Percentiles rank a stretch among this genome's conserved stretches.
These are phyloP conservation scores for Plantago coronopus DNA, from an alignment of 305 asterid species.

Conservation along the genomic window DNA sequence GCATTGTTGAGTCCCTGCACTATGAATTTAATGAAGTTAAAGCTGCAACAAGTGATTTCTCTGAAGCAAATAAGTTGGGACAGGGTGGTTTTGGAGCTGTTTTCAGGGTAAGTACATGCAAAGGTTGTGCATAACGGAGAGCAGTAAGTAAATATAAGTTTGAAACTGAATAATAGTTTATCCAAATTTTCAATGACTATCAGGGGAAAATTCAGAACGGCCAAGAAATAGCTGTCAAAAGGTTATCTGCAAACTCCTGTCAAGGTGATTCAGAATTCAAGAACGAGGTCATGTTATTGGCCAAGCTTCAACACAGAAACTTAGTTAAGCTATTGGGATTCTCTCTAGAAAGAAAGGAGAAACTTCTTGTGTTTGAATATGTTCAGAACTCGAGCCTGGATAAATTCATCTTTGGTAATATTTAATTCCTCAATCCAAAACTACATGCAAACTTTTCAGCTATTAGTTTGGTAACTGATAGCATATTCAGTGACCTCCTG, in stretches of 20 bases:
- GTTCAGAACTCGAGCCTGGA: constrained; percentile 35
- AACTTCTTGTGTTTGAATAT: constrained; percentile 34
- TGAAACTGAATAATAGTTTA: too few relatives aligned
- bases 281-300: constrained; percentile 38
- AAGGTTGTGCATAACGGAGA: neutral
- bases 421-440: neutral
- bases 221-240: constrained; percentile 34
- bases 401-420: constrained; percentile 35
- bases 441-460: neutral
- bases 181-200: neutral
- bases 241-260: constrained; percentile 31
- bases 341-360: constrained; percentile 30
- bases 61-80: constrained; percentile 27
- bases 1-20: constrained; percentile 23
- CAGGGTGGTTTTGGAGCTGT: constrained; percentile 53
- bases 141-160: neutral
- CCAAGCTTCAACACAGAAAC: constrained; percentile 40
- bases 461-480: constrained; percentile 4
- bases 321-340: constrained; percentile 37
- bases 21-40: constrained; percentile 20
- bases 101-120: constrained; percentile 36
- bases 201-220: constrained; percentile 31
- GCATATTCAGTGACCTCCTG: neutral
- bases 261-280: constrained; percentile 33
- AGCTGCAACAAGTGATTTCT: constrained; percentile 26